Evolutionary conservation across 2,329 filamentous ascomycete species (phyloP).

Genomic region (Chrysoporthe cubensis): DNA sequence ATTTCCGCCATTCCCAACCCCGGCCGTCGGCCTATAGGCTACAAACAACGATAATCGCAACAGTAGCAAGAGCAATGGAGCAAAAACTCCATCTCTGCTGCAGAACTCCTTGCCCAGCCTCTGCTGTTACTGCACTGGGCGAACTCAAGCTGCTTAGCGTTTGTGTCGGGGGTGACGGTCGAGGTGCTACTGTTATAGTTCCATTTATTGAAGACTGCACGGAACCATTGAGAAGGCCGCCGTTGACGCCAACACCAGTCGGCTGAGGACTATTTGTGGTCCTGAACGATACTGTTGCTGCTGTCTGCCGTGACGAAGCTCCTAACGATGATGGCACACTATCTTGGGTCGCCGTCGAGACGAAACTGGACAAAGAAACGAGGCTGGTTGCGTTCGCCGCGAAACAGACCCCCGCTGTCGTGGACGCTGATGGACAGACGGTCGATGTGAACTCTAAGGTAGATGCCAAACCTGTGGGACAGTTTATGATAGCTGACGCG

Average conservation of each 20-base stretch:
- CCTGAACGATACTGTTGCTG: neutral
- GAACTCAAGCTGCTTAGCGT: neutral
- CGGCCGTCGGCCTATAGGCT: neutral
- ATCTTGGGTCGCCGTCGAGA: neutral
- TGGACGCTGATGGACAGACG: conserved; percentile 1
- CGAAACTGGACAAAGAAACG: neutral
- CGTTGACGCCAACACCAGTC: neutral
- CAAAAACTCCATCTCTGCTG: conserved; percentile 1
- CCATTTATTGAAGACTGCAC: neutral
- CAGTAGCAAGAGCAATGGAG: neutral
- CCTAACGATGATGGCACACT: neutral
- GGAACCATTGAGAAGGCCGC: neutral
- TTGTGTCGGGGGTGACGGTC: neutral
- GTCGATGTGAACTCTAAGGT: conserved; percentile 13
- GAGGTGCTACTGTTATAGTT: neutral
- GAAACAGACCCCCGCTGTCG: neutral
- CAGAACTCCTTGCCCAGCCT: neutral
- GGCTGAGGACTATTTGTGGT: neutral
- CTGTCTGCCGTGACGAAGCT: neutral
- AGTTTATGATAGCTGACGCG: conserved; percentile 16
- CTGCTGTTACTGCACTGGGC: neutral
- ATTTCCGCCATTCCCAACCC: no score
- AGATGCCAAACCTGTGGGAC: conserved; percentile 13
- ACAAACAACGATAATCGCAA: neutral
- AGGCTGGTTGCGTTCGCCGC: conserved; percentile 2